phyloP scores from a whole-genome alignment of 2,329 filamentous ascomycete genomes.

The Diaporthe vaccinii region DNA sequence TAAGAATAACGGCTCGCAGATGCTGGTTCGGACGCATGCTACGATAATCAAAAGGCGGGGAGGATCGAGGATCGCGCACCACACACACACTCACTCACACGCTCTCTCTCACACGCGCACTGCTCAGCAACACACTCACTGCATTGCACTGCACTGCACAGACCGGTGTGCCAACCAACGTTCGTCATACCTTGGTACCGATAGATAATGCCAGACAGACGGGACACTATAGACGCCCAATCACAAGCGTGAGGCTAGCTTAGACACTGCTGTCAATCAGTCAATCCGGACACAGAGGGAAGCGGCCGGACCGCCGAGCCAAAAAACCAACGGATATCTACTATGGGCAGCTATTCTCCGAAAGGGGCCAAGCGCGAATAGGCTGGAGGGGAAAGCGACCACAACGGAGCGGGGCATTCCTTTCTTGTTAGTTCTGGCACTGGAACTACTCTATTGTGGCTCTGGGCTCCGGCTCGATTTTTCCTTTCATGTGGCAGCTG shows the following conservation, averaged over 20 bases:
- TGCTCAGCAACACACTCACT: background rate
- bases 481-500: constrained; percentile 21
- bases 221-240: background rate
- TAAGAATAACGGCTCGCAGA: constrained; percentile 21
- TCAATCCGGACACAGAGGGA: background rate
- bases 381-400: constrained; percentile 1
- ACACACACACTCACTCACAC: background rate
- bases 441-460: background rate
- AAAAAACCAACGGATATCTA: constrained; percentile 2
- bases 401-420: constrained; percentile 27
- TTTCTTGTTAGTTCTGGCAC: constrained; percentile 6
- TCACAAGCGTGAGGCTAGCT: background rate
- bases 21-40: constrained; percentile 18
- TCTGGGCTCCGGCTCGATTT: background rate
- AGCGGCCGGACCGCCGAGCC: constrained; percentile 28
- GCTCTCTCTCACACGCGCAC: background rate
- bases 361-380: constrained; percentile 11
- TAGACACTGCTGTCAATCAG: background rate
- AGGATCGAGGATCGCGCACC: constrained; percentile 20
- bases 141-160: background rate
- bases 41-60: constrained; percentile 28
- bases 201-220: constrained; percentile 17
- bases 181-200: constrained; percentile 14
- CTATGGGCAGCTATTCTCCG: background rate
- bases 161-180: constrained; percentile 24